Conservation (phyloP, 305 asterid species). For the Vinca major region DNA sequence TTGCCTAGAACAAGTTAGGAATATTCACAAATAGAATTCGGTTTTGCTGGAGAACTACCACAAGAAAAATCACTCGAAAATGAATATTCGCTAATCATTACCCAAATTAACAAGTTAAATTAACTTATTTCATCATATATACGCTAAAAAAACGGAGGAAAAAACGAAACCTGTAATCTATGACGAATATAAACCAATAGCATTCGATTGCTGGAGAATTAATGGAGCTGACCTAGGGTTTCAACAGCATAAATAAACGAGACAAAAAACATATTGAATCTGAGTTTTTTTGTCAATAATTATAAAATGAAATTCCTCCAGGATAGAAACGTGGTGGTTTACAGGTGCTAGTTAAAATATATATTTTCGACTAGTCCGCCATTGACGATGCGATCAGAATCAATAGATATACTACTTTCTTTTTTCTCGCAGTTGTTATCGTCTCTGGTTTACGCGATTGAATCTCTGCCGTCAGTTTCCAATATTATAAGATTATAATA, state of each 20-base stretch:
- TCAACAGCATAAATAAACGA: background rate
- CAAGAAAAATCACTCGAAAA: background rate
- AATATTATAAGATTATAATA: background rate
- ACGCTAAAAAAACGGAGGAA: background rate
- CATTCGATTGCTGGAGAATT: no score
- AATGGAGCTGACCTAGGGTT: conserved; percentile 2
- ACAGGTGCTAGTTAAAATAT: background rate
- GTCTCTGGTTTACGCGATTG: conserved; percentile 1
- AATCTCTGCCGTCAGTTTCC: conserved; percentile 9
- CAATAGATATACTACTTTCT: background rate
- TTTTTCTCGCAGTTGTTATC: background rate
- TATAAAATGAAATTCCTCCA: background rate
- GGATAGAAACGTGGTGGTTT: conserved; percentile 4
- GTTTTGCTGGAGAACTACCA: no score
- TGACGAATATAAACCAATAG: background rate
- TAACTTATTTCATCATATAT: background rate
- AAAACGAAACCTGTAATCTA: background rate
- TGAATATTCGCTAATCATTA: background rate
- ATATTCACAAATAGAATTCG: no score
- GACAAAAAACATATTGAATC: background rate
- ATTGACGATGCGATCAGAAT: background rate
- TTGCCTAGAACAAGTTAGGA: no score
- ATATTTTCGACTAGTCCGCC: conserved; percentile 14
- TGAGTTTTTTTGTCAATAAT: background rate
- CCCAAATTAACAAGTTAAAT: background rate